Percentiles rank a stretch among this genome's conserved stretches.
Conservation (phyloP, 2,329 filamentous ascomycete genomes). For the Diaporthe citrichinensis region DNA sequence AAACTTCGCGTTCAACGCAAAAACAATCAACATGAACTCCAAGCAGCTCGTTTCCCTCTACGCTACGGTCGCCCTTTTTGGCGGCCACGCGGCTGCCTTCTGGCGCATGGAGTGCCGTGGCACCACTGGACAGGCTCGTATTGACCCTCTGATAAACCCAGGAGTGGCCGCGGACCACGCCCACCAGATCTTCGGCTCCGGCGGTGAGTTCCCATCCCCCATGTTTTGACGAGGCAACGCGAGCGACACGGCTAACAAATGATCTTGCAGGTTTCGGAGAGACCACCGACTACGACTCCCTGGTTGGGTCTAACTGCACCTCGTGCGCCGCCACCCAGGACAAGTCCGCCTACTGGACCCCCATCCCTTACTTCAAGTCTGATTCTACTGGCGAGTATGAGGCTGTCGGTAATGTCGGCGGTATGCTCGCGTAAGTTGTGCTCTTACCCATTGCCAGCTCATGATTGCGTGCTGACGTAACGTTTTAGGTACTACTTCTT, state of each 20-base stretch:
- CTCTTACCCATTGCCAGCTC: not conserved
- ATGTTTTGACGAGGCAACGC: not conserved
- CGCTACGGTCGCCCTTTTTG: conserved; percentile 33
- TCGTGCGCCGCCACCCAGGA: conserved; percentile 86
- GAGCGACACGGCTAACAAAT: conserved; percentile 17
- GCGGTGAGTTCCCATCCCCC: conserved; percentile 69
- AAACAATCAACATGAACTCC: conserved; percentile 37
- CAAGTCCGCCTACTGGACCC: conserved; percentile 91
- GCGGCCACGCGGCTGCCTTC: conserved; percentile 72
- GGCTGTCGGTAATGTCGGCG: conserved; percentile 81
- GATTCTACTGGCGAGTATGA: conserved; percentile 73
- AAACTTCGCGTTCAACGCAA: conserved; percentile 18
- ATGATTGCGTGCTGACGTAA: conserved; percentile 20
- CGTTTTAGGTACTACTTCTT: conserved; percentile 84
- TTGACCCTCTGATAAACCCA: conserved; percentile 82
- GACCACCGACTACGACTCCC: conserved; percentile 67
- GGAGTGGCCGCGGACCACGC: conserved; percentile 74
- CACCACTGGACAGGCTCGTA: conserved; percentile 75
- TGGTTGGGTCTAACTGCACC: conserved; percentile 78
- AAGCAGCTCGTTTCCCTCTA: conserved; percentile 24
- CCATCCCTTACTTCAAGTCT: conserved; percentile 83
- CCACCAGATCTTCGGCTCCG: conserved; percentile 83
- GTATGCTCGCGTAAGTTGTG: conserved; percentile 83
- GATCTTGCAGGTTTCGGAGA: conserved; percentile 72
- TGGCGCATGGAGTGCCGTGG: conserved; percentile 91